phyloP scores from a whole-genome alignment of 2,329 filamentous ascomycete genomes.

The Penicillium glabrum region DNA sequence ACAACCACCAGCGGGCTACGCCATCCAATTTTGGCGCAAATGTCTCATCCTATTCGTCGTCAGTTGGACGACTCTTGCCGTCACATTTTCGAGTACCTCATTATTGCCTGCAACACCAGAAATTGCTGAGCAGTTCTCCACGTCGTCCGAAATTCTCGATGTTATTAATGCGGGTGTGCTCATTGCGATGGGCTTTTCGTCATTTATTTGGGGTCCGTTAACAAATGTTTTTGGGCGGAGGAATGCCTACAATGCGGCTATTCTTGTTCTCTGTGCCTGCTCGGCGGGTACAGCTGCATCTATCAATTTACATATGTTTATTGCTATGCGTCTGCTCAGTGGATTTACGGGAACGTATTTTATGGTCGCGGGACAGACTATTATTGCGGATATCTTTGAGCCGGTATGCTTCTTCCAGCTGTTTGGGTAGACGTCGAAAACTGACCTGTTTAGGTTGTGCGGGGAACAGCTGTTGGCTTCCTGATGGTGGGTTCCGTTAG shows the following conservation, averaged over 20 bases:
- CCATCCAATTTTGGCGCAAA: slow-evolving; percentile 39
- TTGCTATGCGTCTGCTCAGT: slow-evolving; percentile 34
- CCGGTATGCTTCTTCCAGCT: slow-evolving; percentile 24
- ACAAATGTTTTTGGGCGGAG: slow-evolving; percentile 31
- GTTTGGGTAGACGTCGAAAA: background rate
- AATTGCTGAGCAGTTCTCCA: slow-evolving; percentile 40
- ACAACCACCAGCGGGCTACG: slow-evolving; percentile 20
- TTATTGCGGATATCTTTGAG: slow-evolving; percentile 41
- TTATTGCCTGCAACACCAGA: slow-evolving; percentile 42
- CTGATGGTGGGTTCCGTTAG: slow-evolving; percentile 45
- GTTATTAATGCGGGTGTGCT: slow-evolving; percentile 39
- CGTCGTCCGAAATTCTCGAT: slow-evolving; percentile 35
- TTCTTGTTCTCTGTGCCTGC: slow-evolving; percentile 32
- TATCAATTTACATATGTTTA: slow-evolving; percentile 35
- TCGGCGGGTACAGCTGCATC: slow-evolving; percentile 34
- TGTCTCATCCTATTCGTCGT: slow-evolving; percentile 42
- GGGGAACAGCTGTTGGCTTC: slow-evolving; percentile 46
- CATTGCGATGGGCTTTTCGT: slow-evolving; percentile 40
- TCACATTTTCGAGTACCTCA: slow-evolving; percentile 46
- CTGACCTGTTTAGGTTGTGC: slow-evolving; percentile 29
- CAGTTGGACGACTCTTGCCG: slow-evolving; percentile 43
- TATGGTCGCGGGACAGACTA: slow-evolving; percentile 41
- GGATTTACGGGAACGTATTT: slow-evolving; percentile 41
- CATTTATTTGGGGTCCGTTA: slow-evolving; percentile 37
- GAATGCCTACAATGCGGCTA: slow-evolving; percentile 34